Base-by-base conservation (phyloP, 106 monocot genomes). In the Platanthera guangdongensis region DNA sequence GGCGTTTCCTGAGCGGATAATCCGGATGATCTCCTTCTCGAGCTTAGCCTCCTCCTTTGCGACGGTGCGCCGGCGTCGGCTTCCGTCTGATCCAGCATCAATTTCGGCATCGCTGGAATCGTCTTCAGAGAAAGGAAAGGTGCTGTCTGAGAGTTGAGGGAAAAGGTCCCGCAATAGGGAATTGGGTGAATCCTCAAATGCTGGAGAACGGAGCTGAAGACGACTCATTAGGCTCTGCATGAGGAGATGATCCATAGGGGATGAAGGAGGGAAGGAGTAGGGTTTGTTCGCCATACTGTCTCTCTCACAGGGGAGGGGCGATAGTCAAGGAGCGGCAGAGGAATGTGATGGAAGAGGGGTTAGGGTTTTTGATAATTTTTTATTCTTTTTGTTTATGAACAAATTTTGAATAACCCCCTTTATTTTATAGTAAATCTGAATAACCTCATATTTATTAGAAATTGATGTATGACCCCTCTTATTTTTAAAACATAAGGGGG, bases 21-120 rank as follows among this genome's bases (percentile, higher is more conserved):
- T 87, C 28, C 79, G 74, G 30, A 99, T 83, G 80, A 99, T 86
- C 85, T 99, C 94, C 81, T 77, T 89, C 88, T 99, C 97, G 3
- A 99, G 83, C 80, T 82, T 88, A 14, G 89, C 84, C 79, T 92
- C 97, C 85, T 99, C 97, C 80, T 75, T 94, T 53, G 84, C 86
- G 46, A 92, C 76, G 60, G 59, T 70, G 22, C 53, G 76, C 51
- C 71, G 84, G 74, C 49, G 79, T n/a, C 76, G 78, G 64, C 70
- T 78, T 19, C 55, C 88, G 57, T 18, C 25, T 22, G 71, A 57
- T 4, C 72, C 85, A n/a, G 50, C 15, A 12, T 79, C 83, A 9
- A 28, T 47, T 16, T 70, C 77, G 10, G 74, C 52, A 13, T 48
- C 70, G 22, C 49, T 47, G 60, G 12, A 47, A 9, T 90, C 92